Conservation (phyloP, 495 filamentous ascomycete species). For the Talaromyces ruber region DNA sequence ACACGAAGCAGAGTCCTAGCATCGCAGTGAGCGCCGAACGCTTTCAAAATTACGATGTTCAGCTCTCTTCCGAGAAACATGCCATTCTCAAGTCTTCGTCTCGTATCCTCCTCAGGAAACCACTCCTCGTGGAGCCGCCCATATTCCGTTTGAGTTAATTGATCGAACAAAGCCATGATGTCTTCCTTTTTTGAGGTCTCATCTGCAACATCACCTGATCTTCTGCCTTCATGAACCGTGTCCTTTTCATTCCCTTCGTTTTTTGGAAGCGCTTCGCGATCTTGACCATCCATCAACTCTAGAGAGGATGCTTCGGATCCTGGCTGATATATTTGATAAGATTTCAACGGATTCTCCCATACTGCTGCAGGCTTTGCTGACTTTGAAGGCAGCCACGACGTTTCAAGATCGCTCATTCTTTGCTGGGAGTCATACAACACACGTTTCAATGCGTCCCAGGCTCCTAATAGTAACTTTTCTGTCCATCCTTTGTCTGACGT, state of each 20-base stretch:
- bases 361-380: neutral
- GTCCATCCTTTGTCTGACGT: constrained; percentile 42
- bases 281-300: neutral
- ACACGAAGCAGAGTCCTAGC: constrained; percentile 29
- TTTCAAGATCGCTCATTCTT: neutral
- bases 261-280: neutral
- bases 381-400: neutral
- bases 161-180: neutral
- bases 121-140: neutral
- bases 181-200: neutral
- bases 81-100: constrained; percentile 30
- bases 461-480: constrained; percentile 39
- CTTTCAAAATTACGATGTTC: constrained; percentile 30
- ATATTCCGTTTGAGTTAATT: neutral
- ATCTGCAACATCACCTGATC: neutral
- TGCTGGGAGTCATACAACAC: constrained; percentile 44
- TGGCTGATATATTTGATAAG: neutral
- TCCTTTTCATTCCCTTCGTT: neutral
- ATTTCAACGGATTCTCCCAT: constrained; percentile 31
- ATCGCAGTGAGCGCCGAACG: constrained; percentile 32
- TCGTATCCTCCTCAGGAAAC: constrained; percentile 10
- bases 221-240: neutral
- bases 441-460: constrained; percentile 37
- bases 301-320: neutral
- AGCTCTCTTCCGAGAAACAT: constrained; percentile 35